Base-by-base conservation (phyloP, 495 filamentous ascomycete genomes). In the Hyaloscypha bicolor region DNA sequence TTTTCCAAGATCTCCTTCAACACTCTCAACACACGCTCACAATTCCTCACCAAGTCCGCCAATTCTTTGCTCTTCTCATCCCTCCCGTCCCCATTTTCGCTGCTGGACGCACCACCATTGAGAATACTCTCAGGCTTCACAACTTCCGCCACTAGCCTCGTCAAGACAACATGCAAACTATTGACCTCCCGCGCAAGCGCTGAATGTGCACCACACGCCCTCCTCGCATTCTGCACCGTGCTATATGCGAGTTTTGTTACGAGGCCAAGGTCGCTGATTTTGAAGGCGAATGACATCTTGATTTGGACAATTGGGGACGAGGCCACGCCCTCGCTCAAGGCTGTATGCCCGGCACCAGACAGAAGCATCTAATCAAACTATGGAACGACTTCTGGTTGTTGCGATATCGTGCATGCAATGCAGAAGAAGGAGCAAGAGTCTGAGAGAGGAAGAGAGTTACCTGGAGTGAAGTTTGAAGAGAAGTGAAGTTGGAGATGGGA, bases 211-310 rank as follows among this genome's bases (percentile, higher is more conserved):
- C 72, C 69, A 35, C 68, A 72, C 9, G 72, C 74, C 51, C 67
- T 63, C 21, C 67, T 64, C 9, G 71, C 53, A 35, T 67, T 66
- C 51, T 71, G 64, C 6, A 73, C 42, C 2, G 60, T 69, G 16
- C 55, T 59, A 58, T 57, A 71, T 4, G 69, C 74, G 21, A 74
- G 56, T 19, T 62, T 22, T 25, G 65, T 56, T 12, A 77, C 61
- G 1, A 57, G 21, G 9, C 69, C 21, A 9, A 72, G 60, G 60
- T 76, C 75, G 45, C 67, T 45, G 45, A 72, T 31, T 4, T 62
- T 62, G 37, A 62, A 69, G 1, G 71, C 74, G 52, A 74, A 75
- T 30, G 68, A 73, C 75, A 76, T 76, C 30, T 30, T 57, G 11
- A 30, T 1, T 9, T 60, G 22, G 21, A 19, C 21, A 51, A 35